Evolutionary conservation across 2,329 filamentous ascomycete species (phyloP).

Genomic region (Venturia oleaginea): DNA sequence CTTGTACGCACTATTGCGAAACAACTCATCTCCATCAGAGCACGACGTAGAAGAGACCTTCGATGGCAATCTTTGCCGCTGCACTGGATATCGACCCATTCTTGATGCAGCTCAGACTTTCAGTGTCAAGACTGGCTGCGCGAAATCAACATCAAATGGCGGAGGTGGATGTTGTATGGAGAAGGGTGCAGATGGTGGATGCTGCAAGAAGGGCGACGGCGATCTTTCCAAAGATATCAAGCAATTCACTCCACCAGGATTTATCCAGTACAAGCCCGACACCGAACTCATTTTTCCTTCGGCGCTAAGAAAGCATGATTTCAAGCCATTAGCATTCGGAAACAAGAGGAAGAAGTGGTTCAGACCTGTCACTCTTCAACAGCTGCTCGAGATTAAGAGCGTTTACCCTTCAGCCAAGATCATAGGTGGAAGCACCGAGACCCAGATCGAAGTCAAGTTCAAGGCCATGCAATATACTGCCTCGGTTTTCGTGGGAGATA

Average conservation of each 20-base stretch:
- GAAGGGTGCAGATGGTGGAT: slow-evolving; percentile 36
- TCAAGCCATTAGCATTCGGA: slow-evolving; percentile 75
- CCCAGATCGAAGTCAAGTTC: slow-evolving; percentile 97
- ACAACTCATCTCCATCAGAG: slow-evolving; percentile 67
- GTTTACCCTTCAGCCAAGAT: slow-evolving; percentile 80
- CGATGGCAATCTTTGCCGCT: slow-evolving; percentile 91
- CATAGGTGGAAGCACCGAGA: slow-evolving; percentile 92
- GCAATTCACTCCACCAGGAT: slow-evolving; percentile 74
- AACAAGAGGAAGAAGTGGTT: slow-evolving; percentile 96
- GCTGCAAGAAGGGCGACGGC: slow-evolving; percentile 31
- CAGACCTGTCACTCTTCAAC: slow-evolving; percentile 73
- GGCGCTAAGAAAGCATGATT: slow-evolving; percentile 69
- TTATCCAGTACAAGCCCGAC: slow-evolving; percentile 88
- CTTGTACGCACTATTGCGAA: slow-evolving; percentile 82
- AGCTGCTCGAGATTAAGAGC: slow-evolving; percentile 86
- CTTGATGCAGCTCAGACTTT: slow-evolving; percentile 91
- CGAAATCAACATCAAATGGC: slow-evolving; percentile 47
- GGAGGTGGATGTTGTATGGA: slow-evolving; percentile 65
- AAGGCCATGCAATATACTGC: slow-evolving; percentile 85
- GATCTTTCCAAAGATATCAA: slow-evolving; percentile 36
- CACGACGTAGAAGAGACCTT: slow-evolving; percentile 92
- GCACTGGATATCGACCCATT: slow-evolving; percentile 91
- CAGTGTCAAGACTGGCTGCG: slow-evolving; percentile 47
- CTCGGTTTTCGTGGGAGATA: slow-evolving; percentile 89
- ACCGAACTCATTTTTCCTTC: slow-evolving; percentile 95